Percentiles rank a stretch among this genome's conserved stretches.
Conservation (phyloP, 495 filamentous ascomycete species). For the Xylaria castorea region DNA sequence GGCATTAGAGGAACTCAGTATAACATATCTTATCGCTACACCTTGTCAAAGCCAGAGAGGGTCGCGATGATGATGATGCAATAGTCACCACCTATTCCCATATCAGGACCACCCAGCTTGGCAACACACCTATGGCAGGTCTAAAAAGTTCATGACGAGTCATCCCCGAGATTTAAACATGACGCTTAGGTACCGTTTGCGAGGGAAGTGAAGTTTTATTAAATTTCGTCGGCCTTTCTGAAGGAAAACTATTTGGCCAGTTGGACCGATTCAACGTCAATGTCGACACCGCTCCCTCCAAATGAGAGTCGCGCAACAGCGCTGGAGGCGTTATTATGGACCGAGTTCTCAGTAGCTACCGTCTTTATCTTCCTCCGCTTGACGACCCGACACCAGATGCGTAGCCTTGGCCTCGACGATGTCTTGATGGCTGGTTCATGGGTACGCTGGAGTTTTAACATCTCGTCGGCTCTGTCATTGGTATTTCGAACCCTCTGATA, state of each 20-base stretch:
- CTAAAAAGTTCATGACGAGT: not conserved
- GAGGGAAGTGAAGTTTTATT: conserved; percentile 3
- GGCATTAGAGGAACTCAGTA: not conserved
- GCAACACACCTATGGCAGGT: not conserved
- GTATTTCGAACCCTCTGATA: not conserved
- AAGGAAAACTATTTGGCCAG: not conserved
- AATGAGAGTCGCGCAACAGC: conserved; percentile 7
- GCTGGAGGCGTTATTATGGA: conserved; percentile 13
- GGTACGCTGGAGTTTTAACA: conserved; percentile 11
- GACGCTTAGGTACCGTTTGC: not conserved
- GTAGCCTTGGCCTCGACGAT: conserved; percentile 13
- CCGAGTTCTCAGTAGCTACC: conserved; percentile 4
- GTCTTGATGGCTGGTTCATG: conserved; percentile 18
- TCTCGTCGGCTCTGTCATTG: not conserved
- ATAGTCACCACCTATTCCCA: not conserved
- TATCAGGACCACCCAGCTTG: not conserved
- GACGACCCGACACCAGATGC: not conserved
- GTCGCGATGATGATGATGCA: conserved; percentile 3
- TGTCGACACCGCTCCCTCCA: conserved; percentile 8
- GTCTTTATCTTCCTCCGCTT: conserved; percentile 18
- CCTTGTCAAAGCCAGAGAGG: conserved; percentile 8
- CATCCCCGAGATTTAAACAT: not conserved
- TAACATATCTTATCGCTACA: not conserved
- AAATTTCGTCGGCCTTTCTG: not conserved
- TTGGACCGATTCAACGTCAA: not conserved